These are phyloP conservation scores for Aegilops tauschii DNA, from an alignment of 176 grass and related monocot genomes.

Conservation along the genomic window DNA sequence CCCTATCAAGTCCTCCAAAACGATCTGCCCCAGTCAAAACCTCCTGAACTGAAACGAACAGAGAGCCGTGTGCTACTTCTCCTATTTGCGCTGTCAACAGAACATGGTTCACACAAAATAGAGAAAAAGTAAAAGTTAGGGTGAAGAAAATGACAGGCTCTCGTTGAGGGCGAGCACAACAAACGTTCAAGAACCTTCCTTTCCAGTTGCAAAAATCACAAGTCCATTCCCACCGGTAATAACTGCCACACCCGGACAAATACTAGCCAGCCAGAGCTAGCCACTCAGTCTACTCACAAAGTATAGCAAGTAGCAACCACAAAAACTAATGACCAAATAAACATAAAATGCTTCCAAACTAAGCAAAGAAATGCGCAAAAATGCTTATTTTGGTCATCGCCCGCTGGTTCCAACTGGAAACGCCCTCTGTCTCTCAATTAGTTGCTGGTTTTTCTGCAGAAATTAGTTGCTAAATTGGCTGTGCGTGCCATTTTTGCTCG, in stretches of 20 bases:
- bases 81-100: not conserved
- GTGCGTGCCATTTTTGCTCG: not conserved
- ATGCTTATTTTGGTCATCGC: not conserved
- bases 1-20: not conserved
- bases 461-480: not conserved
- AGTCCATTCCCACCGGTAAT: not conserved
- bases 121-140: not conserved
- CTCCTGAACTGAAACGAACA: not conserved
- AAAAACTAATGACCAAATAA: conserved; percentile 9
- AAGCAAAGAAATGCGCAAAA: not conserved
- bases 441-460: not conserved
- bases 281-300: not conserved
- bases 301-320: not conserved
- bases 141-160: conserved; percentile 7
- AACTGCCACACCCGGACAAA: not conserved
- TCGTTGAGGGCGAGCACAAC: not conserved
- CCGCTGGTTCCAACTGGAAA: not conserved
- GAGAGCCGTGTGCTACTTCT: not conserved
- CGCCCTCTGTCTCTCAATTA: not conserved
- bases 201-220: not conserved
- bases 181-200: conserved; percentile 27
- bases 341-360: conserved; percentile 9
- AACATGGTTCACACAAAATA: conserved; percentile 17
- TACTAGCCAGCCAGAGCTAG: not conserved
- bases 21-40: not conserved